Evolutionary conservation across 2,329 filamentous ascomycete species (phyloP).

Genomic region (Sporothrix mexicana): DNA sequence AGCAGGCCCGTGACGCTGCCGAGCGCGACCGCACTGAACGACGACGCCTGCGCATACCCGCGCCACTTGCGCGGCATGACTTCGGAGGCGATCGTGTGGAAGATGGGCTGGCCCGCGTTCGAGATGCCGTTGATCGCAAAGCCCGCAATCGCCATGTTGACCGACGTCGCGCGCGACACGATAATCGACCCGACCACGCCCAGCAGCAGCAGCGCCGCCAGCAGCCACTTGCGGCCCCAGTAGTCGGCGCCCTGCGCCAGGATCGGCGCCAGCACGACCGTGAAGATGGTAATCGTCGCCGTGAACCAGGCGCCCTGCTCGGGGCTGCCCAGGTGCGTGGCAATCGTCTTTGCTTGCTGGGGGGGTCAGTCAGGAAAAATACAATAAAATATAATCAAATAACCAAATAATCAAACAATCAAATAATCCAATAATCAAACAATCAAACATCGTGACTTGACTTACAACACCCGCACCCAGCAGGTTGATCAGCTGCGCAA

Average conservation of each 20-base stretch:
- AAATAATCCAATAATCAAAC: too few species aligned
- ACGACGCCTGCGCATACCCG: not conserved
- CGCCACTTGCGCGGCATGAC: slow-evolving; percentile 4
- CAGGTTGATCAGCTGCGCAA: slow-evolving; percentile 1
- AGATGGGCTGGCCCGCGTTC: slow-evolving; percentile 1
- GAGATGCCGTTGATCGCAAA: not conserved
- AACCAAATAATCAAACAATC: too few species aligned
- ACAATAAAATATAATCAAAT: not conserved
- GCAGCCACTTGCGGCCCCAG: slow-evolving; percentile 11
- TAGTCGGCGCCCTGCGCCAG: slow-evolving; percentile 2
- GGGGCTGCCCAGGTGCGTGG: not conserved
- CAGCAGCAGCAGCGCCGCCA: not conserved
- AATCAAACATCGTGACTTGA: too few species aligned
- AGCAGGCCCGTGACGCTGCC: not conserved
- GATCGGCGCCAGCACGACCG: not conserved
- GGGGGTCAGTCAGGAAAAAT: too few species aligned
- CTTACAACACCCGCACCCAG: not conserved
- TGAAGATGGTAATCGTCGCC: not conserved
- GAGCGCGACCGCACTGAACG: not conserved
- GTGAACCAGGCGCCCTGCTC: not conserved
- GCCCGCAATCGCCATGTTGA: slow-evolving; percentile 2
- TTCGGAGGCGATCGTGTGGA: not conserved
- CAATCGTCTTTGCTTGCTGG: not conserved
- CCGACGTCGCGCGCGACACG: not conserved
- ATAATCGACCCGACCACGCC: not conserved